Conservation (phyloP, 108 stramenopile genomes). For the Stephanodiscus triporus region DNA sequence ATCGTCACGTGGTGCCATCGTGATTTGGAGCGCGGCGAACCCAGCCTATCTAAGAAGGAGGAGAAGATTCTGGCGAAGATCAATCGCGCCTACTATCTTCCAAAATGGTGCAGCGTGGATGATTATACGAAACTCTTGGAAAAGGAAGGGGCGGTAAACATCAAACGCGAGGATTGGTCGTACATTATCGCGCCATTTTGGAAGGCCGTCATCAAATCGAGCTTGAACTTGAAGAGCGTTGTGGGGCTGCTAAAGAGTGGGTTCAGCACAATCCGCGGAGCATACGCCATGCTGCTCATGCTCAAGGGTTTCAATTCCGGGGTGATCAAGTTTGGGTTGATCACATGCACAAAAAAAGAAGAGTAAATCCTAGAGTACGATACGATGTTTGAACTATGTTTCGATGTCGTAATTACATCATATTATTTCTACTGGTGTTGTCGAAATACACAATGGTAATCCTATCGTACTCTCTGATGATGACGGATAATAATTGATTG, state of each 20-base stretch:
- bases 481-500: neutral
- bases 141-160: slow-evolving; percentile 66
- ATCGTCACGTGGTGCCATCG: slow-evolving; percentile 96
- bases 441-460: too few relatives aligned
- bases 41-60: slow-evolving; percentile 73
- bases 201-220: slow-evolving; percentile 91
- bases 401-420: neutral
- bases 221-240: slow-evolving; percentile 72
- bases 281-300: slow-evolving; percentile 91
- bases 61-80: slow-evolving; percentile 77
- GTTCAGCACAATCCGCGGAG: slow-evolving; percentile 78
- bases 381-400: neutral
- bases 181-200: slow-evolving; percentile 94
- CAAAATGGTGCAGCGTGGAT: slow-evolving; percentile 84
- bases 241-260: slow-evolving; percentile 79
- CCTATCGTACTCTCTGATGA: too few relatives aligned
- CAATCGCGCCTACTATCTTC: slow-evolving; percentile 91
- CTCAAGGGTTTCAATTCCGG: slow-evolving; percentile 80
- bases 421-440: too few relatives aligned
- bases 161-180: slow-evolving; percentile 88
- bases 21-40: slow-evolving; percentile 83
- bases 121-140: slow-evolving; percentile 82
- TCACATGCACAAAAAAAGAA: slow-evolving; percentile 81
- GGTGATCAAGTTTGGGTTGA: slow-evolving; percentile 88
- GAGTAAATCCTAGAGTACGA: slow-evolving; percentile 14